Percentiles rank a stretch among this genome's conserved stretches.
Evolutionary conservation across 352 stramenopile genomes (phyloP).

Genomic region (Globisporangium polare): DNA sequence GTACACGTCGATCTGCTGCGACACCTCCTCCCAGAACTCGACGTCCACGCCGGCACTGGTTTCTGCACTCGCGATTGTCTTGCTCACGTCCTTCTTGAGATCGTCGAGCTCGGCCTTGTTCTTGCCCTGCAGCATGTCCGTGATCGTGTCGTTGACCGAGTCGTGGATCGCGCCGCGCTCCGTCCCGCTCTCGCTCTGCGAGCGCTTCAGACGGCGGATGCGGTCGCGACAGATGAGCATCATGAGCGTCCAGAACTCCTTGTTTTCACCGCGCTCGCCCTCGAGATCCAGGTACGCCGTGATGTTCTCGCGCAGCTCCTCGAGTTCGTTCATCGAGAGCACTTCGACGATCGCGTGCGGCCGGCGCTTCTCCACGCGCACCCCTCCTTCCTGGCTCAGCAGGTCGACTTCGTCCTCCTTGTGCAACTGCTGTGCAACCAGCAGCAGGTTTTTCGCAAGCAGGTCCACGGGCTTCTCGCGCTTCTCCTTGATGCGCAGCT

Average conservation of each 20-base stretch:
- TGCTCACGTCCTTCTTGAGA: slow-evolving; percentile 57
- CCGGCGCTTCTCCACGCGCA: slow-evolving; percentile 78
- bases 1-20: slow-evolving; percentile 91
- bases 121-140: slow-evolving; percentile 89
- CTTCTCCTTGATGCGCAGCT: slow-evolving; percentile 83
- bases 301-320: slow-evolving; percentile 87
- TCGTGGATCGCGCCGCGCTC: slow-evolving; percentile 81
- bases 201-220: slow-evolving; percentile 45
- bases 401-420: slow-evolving; percentile 79
- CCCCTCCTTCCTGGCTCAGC: slow-evolving; percentile 49
- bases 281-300: slow-evolving; percentile 91
- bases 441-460: slow-evolving; percentile 98
- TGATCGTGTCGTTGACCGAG: slow-evolving; percentile 84
- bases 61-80: slow-evolving; percentile 56
- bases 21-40: slow-evolving; percentile 93
- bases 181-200: slow-evolving; percentile 67
- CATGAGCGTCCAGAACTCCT: slow-evolving; percentile 88
- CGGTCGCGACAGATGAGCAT: slow-evolving; percentile 74
- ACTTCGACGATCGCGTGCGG: slow-evolving; percentile 73
- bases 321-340: slow-evolving; percentile 74
- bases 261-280: slow-evolving; percentile 43
- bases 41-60: slow-evolving; percentile 79
- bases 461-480: slow-evolving; percentile 96
- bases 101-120: slow-evolving; percentile 37
- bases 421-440: slow-evolving; percentile 79